Evolutionary conservation across 2,329 filamentous ascomycete species (phyloP).

Genomic region (Chaetomium sp.): DNA sequence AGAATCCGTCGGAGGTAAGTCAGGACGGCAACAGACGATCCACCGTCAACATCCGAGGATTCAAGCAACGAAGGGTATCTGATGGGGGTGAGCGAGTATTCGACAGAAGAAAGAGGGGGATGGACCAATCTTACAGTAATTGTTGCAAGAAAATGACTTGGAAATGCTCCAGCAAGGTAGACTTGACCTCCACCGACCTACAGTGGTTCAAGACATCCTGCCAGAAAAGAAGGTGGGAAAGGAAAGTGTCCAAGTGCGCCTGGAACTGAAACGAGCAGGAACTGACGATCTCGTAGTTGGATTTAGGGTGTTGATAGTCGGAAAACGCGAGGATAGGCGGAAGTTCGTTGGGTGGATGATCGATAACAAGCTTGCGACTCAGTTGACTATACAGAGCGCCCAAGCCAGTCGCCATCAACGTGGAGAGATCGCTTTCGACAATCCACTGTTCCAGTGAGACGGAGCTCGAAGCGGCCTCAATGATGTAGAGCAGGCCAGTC

Average conservation of each 20-base stretch:
- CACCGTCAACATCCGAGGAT: conserved; percentile 93
- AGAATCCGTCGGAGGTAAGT: conserved; percentile 89
- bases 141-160: conserved; percentile 95
- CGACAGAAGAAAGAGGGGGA: not conserved
- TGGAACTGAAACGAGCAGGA: conserved; percentile 71
- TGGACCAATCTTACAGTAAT: conserved; percentile 57
- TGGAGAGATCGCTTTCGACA: conserved; percentile 91
- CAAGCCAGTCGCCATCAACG: conserved; percentile 91
- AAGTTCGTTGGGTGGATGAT: conserved; percentile 65
- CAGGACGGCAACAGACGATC: conserved; percentile 90
- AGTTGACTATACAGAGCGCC: conserved; percentile 66
- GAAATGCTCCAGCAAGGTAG: conserved; percentile 91
- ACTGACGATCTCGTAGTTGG: conserved; percentile 64
- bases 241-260: conserved; percentile 83
- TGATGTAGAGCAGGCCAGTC: conserved; percentile 90
- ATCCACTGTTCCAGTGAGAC: conserved; percentile 87
- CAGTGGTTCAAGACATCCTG: conserved; percentile 97
- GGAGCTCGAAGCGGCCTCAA: conserved; percentile 83
- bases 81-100: conserved; percentile 11
- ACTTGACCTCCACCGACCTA: conserved; percentile 82
- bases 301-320: conserved; percentile 71
- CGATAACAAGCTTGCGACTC: conserved; percentile 72
- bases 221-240: conserved; percentile 95
- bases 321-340: conserved; percentile 83
- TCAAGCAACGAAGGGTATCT: conserved; percentile 94